These are phyloP conservation scores for Sporothrix globosa DNA, from an alignment of 2,329 filamentous ascomycete species.

Conservation along the genomic window DNA sequence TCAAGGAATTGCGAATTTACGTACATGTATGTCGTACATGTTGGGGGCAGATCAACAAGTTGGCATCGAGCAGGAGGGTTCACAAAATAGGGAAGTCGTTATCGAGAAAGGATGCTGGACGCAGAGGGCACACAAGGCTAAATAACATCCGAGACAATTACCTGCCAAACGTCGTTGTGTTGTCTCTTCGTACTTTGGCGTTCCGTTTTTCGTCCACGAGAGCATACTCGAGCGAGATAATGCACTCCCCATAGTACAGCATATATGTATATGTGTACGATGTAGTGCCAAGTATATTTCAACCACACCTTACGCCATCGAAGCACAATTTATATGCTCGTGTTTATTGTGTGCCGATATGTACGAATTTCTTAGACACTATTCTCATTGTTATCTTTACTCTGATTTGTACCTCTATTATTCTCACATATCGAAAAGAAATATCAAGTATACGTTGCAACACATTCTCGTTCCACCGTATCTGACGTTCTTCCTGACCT, in stretches of 20 bases:
- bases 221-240: background rate
- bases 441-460: background rate
- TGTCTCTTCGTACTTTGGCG: background rate
- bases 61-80: background rate
- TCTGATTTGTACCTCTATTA: background rate
- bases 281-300: background rate
- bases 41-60: background rate
- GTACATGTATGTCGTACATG: background rate
- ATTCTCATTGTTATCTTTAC: background rate
- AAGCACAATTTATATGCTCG: background rate
- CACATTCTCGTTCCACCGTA: background rate
- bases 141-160: slow-evolving; percentile 32
- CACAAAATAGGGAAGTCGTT: background rate
- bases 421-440: background rate
- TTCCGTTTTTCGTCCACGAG: background rate
- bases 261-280: background rate
- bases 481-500: background rate
- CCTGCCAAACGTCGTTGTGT: slow-evolving; percentile 21
- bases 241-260: slow-evolving; percentile 9
- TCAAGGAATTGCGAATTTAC: background rate
- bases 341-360: background rate
- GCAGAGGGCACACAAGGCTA: background rate
- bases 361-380: background rate
- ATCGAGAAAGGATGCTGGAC: background rate
- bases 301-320: too few relatives aligned